Evolutionary conservation across 2,329 filamentous ascomycete species (phyloP).

Genomic region (Talaromyces sp.): DNA sequence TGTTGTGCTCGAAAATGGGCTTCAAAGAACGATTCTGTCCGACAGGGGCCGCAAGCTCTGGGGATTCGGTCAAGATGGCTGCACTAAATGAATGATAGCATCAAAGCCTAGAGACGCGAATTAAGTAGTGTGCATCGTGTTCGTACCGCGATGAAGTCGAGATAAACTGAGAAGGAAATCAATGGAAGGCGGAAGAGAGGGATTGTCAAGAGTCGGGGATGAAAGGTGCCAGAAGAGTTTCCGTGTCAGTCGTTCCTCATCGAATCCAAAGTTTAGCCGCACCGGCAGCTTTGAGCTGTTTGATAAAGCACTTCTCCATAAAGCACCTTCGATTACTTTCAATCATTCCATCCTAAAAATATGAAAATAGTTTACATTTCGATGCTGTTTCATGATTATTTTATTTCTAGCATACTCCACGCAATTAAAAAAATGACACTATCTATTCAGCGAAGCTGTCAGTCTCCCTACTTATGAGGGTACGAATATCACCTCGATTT

Average conservation of each 20-base stretch:
- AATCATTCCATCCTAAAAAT: no score
- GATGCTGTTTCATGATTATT: neutral
- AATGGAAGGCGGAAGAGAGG: neutral
- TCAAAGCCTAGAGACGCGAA: neutral
- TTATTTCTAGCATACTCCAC: neutral
- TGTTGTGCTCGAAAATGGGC: neutral
- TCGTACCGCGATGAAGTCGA: neutral
- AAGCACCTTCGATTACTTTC: neutral
- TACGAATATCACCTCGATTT: neutral
- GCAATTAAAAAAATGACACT: neutral
- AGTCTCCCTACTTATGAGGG: neutral
- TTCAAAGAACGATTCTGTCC: neutral
- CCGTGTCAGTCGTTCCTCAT: neutral
- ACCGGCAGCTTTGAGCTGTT: neutral
- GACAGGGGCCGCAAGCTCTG: constrained; percentile 9
- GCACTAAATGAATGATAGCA: neutral
- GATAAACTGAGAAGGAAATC: neutral
- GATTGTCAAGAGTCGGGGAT: neutral
- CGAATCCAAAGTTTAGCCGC: neutral
- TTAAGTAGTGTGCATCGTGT: constrained; percentile 1
- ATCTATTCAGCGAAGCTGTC: neutral
- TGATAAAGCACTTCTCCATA: neutral
- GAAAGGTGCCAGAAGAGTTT: neutral
- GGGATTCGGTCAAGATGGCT: neutral
- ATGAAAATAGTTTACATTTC: no score